Evolutionary conservation across 495 filamentous ascomycete species (phyloP), one percentile per base, ranked within the genome.

Genomic region (Aspergillus saccharolyticus): DNA sequence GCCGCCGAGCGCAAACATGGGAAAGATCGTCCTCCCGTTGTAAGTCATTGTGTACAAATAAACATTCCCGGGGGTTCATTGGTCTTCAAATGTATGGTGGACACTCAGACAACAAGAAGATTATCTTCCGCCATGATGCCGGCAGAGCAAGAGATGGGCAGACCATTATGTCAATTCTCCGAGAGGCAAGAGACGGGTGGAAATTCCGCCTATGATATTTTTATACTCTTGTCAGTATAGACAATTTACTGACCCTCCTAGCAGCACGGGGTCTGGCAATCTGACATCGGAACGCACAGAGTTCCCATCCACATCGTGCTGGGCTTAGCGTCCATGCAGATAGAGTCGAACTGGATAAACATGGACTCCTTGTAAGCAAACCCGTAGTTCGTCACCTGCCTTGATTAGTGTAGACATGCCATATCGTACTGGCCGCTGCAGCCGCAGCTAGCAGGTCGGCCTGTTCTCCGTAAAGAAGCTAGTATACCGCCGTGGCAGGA

Each of bases 361-460:
- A 10, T 5, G 2, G 33, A 12, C 2, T 24, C 12, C 25, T 20
- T 3, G 19, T 24, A 20, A 33, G 42, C 42, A 19, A 28, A 22
- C 15, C 39, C 47, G 22, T n/a, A 16, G 16, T 17, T 24, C n/a
- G 22, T 50, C 47, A 14, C 22, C 22, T n/a, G 14, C 8, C 28
- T 14, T 22, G 9, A 50, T 24, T 54, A 30, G 15, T n/a, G 24
- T 54, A 30, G 15, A 24, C 24, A 19, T 33, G 24, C 15, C 17
- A 20, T 30, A 33, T 25, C 52, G 42, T n/a, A 21, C 30, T 55
- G 48, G 60, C 54, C 42, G 54, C 55, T 57, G n/a, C 28, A 50
- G 15, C 59, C 51, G 59, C 54, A 61, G 59, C 55, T 54, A 15
- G 30, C 17, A 21, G n/a, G 42, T 43, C 20, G 52, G 19, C 15